Percentiles rank a stretch among this genome's conserved stretches.
These are phyloP conservation scores for Ogataea corticis DNA, from an alignment of 805 yeast species.

Conservation along the genomic window DNA sequence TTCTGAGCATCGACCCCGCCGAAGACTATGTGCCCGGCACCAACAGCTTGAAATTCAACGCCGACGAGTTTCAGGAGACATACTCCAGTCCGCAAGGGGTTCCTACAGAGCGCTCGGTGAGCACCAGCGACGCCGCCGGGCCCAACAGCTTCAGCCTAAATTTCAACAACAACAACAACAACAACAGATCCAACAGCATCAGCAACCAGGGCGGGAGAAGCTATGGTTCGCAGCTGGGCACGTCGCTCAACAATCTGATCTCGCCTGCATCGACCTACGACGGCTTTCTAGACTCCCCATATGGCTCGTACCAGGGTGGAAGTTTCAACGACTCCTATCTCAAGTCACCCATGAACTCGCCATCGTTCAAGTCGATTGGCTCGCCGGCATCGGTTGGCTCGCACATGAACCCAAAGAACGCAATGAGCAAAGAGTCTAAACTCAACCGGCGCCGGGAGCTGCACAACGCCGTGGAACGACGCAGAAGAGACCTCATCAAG, in stretches of 20 bases:
- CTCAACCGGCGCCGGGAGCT: constrained; percentile 78
- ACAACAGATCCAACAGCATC: constrained; percentile 23
- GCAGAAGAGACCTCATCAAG: constrained; percentile 88
- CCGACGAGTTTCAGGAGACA: constrained; percentile 16
- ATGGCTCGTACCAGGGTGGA: constrained; percentile 34
- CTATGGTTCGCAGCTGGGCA: constrained; percentile 33
- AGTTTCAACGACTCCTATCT: constrained; percentile 33
- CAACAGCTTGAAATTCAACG: constrained; percentile 9
- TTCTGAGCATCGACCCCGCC: constrained; percentile 15
- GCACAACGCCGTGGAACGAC: constrained; percentile 92
- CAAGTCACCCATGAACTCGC: constrained; percentile 37
- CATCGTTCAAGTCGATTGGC: constrained; percentile 33
- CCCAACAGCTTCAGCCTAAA: constrained; percentile 17
- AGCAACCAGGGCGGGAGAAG: constrained; percentile 29
- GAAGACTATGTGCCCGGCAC: constrained; percentile 13
- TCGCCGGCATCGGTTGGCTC: constrained; percentile 37
- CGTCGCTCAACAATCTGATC: constrained; percentile 32
- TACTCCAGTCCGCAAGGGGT: constrained; percentile 18
- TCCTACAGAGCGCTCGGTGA: constrained; percentile 14
- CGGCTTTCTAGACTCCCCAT: constrained; percentile 36
- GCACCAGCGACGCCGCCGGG: constrained; percentile 13
- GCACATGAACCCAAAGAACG: constrained; percentile 36
- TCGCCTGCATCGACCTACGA: constrained; percentile 39
- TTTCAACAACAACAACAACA: constrained; percentile 16
- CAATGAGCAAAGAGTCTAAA: constrained; percentile 63